Percentiles rank a stretch among this genome's conserved stretches.
phyloP scores from a whole-genome alignment of 2,329 filamentous ascomycete genomes.

The Zymoseptoria tritici region DNA sequence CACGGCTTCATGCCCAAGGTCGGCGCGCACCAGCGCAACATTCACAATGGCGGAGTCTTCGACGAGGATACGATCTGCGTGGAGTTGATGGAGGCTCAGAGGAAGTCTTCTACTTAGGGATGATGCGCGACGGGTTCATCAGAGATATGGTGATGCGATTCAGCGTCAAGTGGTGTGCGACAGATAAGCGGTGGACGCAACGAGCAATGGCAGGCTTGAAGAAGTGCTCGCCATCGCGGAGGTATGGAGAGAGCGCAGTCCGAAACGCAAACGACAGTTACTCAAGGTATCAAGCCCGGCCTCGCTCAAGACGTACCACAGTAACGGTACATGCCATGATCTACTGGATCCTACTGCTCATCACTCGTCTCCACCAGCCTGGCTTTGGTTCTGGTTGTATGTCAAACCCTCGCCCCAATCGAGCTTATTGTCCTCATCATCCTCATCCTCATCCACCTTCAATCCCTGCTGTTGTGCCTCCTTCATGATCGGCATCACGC shows the following conservation, averaged over 20 bases:
- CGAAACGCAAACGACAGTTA: neutral
- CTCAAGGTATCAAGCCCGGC: neutral
- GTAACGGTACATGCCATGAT: neutral
- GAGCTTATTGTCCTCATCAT: constrained; percentile 16
- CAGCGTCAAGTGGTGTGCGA: too few relatives aligned
- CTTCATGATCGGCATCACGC: constrained; percentile 33
- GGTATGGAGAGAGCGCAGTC: neutral
- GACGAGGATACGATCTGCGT: constrained; percentile 16
- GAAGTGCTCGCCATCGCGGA: neutral
- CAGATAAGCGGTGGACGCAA: neutral
- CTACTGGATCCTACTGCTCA: neutral
- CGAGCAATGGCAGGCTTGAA: neutral
- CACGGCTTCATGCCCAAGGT: constrained; percentile 14
- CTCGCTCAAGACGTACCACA: too few relatives aligned
- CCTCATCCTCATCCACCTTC: constrained; percentile 25
- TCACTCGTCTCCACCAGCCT: constrained; percentile 6
- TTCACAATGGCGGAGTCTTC: constrained; percentile 24
- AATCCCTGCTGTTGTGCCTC: constrained; percentile 28
- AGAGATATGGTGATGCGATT: too few relatives aligned
- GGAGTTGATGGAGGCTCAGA: constrained; percentile 10
- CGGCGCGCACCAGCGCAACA: constrained; percentile 20
- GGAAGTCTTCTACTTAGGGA: constrained; percentile 1
- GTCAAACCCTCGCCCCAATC: constrained; percentile 17
- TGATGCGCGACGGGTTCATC: neutral
- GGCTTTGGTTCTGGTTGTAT: constrained; percentile 6